These are phyloP conservation scores for Microdochium paspali DNA, from an alignment of 2,329 filamentous ascomycete genomes.

Conservation along the genomic window DNA sequence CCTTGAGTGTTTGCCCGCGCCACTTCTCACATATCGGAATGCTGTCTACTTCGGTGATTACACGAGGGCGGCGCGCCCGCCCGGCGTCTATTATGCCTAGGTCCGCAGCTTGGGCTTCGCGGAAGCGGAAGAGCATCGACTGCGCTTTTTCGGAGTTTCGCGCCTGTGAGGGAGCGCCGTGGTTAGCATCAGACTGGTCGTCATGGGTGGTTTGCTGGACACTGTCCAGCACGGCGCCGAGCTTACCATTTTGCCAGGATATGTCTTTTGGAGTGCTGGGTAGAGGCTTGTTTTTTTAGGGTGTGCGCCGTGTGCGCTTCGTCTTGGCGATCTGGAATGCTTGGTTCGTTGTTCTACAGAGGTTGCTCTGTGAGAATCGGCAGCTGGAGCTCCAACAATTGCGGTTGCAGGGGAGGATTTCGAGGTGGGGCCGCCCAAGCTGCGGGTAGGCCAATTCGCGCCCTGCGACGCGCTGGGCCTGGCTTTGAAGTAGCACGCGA, in stretches of 20 bases:
- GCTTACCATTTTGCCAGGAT: too few species aligned
- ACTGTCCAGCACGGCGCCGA: too few species aligned
- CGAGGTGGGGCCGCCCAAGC: background rate
- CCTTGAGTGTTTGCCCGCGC: constrained; percentile 94
- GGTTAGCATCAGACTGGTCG: constrained; percentile 1
- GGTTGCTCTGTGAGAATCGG: background rate
- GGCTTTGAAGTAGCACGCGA: background rate
- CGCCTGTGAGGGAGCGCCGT: constrained; percentile 43
- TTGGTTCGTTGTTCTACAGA: background rate
- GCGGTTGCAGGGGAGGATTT: background rate
- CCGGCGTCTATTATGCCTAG: constrained; percentile 92
- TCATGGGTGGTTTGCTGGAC: too few species aligned
- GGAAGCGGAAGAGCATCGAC: constrained; percentile 99
- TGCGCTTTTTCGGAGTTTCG: constrained; percentile 98
- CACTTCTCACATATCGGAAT: constrained; percentile 93
- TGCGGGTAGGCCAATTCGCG: background rate
- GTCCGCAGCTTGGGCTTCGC: constrained; percentile 91
- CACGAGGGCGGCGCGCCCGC: constrained; percentile 79
- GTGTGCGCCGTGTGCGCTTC: too few species aligned
- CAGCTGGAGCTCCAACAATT: background rate
- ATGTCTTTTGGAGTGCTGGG: too few species aligned
- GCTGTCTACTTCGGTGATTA: constrained; percentile 75
- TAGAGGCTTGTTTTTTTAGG: too few species aligned
- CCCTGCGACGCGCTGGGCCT: background rate
- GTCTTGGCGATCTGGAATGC: background rate